These are phyloP conservation scores for Sclerotinia trifoliorum DNA, from an alignment of 2,329 filamentous ascomycete genomes.

Conservation along the genomic window DNA sequence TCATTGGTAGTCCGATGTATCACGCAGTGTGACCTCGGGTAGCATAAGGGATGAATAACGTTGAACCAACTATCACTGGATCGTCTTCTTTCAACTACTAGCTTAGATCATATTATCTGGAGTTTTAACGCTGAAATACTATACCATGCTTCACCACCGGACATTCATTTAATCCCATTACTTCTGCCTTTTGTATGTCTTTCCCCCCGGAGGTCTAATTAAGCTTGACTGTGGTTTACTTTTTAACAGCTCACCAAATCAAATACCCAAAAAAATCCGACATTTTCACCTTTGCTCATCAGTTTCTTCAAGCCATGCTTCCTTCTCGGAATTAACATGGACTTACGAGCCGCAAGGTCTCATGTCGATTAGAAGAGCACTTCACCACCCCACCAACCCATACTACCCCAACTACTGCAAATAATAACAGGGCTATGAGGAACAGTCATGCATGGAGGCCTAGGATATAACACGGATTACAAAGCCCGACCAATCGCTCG, in stretches of 20 bases:
- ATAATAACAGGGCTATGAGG: not conserved
- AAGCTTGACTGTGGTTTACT: not conserved
- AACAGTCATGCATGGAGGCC: not conserved
- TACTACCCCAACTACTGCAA: not conserved
- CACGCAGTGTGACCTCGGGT: not conserved
- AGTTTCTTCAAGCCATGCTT: not conserved
- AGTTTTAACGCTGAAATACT: not conserved
- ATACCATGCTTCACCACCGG: not conserved
- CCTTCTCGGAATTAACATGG: no score
- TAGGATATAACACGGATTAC: not conserved
- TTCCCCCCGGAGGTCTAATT: not conserved
- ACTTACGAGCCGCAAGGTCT: not conserved
- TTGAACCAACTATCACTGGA: not conserved
- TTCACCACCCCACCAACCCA: not conserved
- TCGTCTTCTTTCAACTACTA: not conserved
- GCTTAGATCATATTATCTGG: not conserved
- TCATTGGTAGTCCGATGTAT: not conserved
- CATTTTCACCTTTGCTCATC: not conserved
- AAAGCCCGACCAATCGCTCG: not conserved
- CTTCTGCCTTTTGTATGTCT: not conserved
- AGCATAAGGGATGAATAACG: not conserved
- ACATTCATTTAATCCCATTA: not conserved
- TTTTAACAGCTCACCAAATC: not conserved
- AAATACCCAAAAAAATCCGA: no score
- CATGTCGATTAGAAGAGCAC: not conserved